These are phyloP conservation scores for Pseudogymnoascus sp. DNA, from an alignment of 2,329 filamentous ascomycete genomes.

Conservation along the genomic window DNA sequence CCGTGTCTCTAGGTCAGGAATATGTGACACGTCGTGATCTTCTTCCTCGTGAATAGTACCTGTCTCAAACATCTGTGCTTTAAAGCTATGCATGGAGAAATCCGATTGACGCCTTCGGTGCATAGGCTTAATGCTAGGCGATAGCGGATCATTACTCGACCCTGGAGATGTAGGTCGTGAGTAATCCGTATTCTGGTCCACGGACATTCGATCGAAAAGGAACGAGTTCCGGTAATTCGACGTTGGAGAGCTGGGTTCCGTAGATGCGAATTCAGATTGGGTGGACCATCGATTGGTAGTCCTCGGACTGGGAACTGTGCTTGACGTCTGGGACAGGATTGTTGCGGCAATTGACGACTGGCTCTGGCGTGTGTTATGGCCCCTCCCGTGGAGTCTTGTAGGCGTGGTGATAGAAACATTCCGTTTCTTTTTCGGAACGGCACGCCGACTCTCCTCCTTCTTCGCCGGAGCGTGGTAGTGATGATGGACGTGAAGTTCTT, in stretches of 20 bases:
- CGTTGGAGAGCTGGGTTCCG: constrained; percentile 71
- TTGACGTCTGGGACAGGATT: constrained; percentile 38
- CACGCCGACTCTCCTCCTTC: constrained; percentile 48
- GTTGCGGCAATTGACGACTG: constrained; percentile 34
- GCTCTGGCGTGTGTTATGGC: constrained; percentile 31
- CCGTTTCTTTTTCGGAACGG: constrained; percentile 61
- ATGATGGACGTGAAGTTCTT: constrained; percentile 86
- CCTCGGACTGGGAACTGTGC: constrained; percentile 41
- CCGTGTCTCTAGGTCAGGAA: constrained; percentile 16
- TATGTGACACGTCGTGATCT: constrained; percentile 24
- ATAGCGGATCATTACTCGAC: constrained; percentile 61
- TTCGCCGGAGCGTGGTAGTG: constrained; percentile 69
- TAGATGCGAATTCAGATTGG: constrained; percentile 62
- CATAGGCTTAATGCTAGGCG: constrained; percentile 44
- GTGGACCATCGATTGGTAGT: constrained; percentile 55
- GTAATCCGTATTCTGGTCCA: constrained; percentile 49
- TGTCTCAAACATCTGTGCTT: neutral
- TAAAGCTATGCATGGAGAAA: constrained; percentile 34
- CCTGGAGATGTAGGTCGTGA: constrained; percentile 76
- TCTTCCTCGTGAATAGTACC: constrained; percentile 29
- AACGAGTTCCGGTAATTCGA: constrained; percentile 65
- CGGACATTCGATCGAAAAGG: constrained; percentile 68
- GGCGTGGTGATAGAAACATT: constrained; percentile 47
- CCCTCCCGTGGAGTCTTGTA: constrained; percentile 33
- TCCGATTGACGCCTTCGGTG: constrained; percentile 51